These are phyloP conservation scores for Berberis vulgaris DNA, from an alignment of 164 flowering plant genomes.

Conservation along the genomic window DNA sequence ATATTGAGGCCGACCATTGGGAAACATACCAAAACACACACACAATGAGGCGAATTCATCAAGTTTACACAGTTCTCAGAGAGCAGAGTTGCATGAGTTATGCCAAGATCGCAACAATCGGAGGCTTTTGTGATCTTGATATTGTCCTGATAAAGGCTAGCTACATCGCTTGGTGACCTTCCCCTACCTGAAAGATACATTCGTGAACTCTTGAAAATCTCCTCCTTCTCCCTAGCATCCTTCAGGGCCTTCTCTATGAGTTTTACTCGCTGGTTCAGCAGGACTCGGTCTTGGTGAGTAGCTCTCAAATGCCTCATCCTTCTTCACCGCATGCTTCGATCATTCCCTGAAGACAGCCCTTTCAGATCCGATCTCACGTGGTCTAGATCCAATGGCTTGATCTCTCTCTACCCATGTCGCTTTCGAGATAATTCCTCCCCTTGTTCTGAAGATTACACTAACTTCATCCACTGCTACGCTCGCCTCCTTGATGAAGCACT, in stretches of 20 bases:
- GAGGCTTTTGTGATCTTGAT: slow-evolving; percentile 39
- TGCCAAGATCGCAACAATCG: slow-evolving; percentile 37
- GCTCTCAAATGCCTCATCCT: slow-evolving; percentile 58
- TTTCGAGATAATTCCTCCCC: slow-evolving; percentile 44
- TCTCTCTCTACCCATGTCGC: slow-evolving; percentile 41
- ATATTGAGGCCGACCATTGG: background rate
- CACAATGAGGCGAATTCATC: slow-evolving; percentile 18
- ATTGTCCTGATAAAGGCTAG: slow-evolving; percentile 47
- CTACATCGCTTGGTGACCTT: slow-evolving; percentile 49
- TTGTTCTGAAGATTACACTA: slow-evolving; percentile 22
- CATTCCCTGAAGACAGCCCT: slow-evolving; percentile 26
- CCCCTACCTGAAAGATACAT: slow-evolving; percentile 41
- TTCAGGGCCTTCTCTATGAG: slow-evolving; percentile 28
- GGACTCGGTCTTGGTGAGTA: slow-evolving; percentile 49
- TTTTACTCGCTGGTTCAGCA: slow-evolving; percentile 44
- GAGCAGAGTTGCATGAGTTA: slow-evolving; percentile 39
- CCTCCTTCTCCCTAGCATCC: slow-evolving; percentile 38
- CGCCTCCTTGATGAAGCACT: slow-evolving; percentile 47
- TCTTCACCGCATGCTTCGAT: slow-evolving; percentile 46
- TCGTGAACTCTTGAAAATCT: slow-evolving; percentile 36
- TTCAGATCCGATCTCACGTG: slow-evolving; percentile 35
- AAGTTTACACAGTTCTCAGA: slow-evolving; percentile 25
- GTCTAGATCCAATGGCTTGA: slow-evolving; percentile 30
- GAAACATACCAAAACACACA: background rate
- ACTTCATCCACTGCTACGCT: slow-evolving; percentile 47